Percentiles rank a stretch among this genome's conserved stretches.
These are phyloP conservation scores for Allodekkera sacchari DNA, from an alignment of 805 yeast species.

Conservation along the genomic window DNA sequence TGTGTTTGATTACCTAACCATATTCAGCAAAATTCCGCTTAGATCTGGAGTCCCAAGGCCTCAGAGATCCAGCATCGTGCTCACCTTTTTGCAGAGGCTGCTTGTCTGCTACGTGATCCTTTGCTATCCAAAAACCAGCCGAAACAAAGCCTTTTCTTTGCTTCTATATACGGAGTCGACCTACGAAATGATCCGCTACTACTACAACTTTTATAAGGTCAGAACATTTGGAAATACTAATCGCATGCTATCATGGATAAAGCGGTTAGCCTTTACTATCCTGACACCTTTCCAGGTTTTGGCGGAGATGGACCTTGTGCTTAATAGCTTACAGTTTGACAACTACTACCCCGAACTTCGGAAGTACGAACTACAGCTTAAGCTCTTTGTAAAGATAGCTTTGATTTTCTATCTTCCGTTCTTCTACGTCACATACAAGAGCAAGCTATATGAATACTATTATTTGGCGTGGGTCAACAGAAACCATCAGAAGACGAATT, in stretches of 20 bases:
- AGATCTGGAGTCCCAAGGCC: conserved; percentile 8
- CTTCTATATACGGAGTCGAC: conserved; percentile 15
- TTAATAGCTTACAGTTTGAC: conserved; percentile 15
- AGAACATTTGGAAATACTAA: conserved; percentile 17
- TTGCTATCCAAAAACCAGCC: conserved; percentile 21
- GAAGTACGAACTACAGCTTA: conserved; percentile 8
- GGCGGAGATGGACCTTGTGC: conserved; percentile 13
- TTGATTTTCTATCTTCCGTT: conserved; percentile 5
- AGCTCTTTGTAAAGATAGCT: neutral
- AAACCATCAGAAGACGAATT: too few relatives aligned
- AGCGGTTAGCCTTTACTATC: conserved; percentile 9
- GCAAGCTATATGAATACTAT: conserved; percentile 5
- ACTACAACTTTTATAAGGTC: conserved; percentile 20
- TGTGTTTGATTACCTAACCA: conserved; percentile 12
- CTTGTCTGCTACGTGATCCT: conserved; percentile 10
- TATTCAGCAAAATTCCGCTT: conserved; percentile 13
- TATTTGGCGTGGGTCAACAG: too few relatives aligned
- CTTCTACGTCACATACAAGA: conserved; percentile 6
- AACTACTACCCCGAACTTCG: conserved; percentile 9
- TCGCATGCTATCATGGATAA: conserved; percentile 12
- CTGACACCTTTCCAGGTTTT: conserved; percentile 15
- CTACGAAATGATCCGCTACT: conserved; percentile 15
- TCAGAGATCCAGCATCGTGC: neutral
- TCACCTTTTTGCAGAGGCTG: conserved; percentile 6
- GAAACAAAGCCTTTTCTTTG: conserved; percentile 17